Conservation (phyloP, 371 early-diverging fungal genomes). For the Apophysomyces sp. region DNA sequence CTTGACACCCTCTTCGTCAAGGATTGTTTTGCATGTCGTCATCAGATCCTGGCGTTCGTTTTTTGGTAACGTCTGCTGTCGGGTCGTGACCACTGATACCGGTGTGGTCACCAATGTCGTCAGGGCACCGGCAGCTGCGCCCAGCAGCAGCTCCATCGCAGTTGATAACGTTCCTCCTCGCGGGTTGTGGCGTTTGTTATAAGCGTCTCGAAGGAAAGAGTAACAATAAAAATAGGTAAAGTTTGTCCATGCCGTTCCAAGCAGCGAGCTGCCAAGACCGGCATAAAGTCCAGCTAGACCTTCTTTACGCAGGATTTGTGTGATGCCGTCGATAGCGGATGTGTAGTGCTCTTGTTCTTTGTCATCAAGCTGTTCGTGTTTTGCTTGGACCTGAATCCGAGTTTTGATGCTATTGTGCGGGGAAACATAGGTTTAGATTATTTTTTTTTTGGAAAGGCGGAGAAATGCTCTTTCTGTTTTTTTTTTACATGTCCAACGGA, state of each 20-base stretch:
- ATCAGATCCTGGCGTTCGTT: constrained; percentile 54
- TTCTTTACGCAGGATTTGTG: constrained; percentile 78
- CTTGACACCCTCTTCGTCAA: constrained; percentile 78
- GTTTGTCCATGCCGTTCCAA: constrained; percentile 86
- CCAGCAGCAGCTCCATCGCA: constrained; percentile 80
- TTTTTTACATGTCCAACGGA: constrained; percentile 90
- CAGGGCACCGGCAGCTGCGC: constrained; percentile 90
- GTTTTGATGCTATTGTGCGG: constrained; percentile 78
- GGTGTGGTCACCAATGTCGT: constrained; percentile 92
- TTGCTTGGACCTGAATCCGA: constrained; percentile 88
- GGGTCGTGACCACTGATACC: constrained; percentile 84
- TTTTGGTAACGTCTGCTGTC: constrained; percentile 70
- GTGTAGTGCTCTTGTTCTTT: constrained; percentile 54
- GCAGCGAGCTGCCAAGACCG: constrained; percentile 84
- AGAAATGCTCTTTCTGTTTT: constrained; percentile 2
- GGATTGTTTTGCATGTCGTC: constrained; percentile 68
- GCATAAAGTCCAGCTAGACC: constrained; percentile 92
- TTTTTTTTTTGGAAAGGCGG: background rate
- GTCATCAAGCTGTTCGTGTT: constrained; percentile 32
- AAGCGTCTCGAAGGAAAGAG: constrained; percentile 68
- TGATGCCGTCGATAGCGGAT: constrained; percentile 77
- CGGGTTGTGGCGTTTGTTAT: constrained; percentile 43
- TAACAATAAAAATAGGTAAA: constrained; percentile 97
- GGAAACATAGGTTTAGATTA: background rate
- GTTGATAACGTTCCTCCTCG: constrained; percentile 55